phyloP scores from a whole-genome alignment of 2,329 filamentous ascomycete species.

The Leptographium flavum region DNA sequence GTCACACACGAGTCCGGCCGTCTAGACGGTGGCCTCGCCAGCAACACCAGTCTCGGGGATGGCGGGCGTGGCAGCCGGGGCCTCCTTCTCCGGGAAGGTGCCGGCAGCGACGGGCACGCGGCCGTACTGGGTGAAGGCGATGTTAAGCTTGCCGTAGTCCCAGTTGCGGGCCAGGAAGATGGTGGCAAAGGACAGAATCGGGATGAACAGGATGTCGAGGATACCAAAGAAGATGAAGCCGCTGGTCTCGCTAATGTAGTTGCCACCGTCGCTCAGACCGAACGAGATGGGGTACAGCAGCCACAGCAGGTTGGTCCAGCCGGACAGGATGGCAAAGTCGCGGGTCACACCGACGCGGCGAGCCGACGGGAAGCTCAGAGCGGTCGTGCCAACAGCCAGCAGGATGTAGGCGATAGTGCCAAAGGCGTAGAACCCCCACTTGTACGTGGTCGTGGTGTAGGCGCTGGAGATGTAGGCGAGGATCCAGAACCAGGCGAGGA shows the following conservation, averaged over 20 bases:
- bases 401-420: slow-evolving; percentile 32
- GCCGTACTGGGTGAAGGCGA: slow-evolving; percentile 41
- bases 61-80: slow-evolving; percentile 9
- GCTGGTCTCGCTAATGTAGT: slow-evolving; percentile 30
- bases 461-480: slow-evolving; percentile 34
- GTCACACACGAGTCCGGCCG: too few relatives aligned
- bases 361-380: slow-evolving; percentile 24
- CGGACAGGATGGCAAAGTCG: slow-evolving; percentile 30
- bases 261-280: slow-evolving; percentile 37
- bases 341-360: slow-evolving; percentile 25
- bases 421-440: slow-evolving; percentile 43
- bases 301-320: slow-evolving; percentile 37
- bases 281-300: slow-evolving; percentile 40
- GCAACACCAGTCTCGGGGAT: background rate
- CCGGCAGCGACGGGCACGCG: slow-evolving; percentile 27
- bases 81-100: slow-evolving; percentile 31
- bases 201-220: slow-evolving; percentile 34
- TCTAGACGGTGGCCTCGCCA: too few relatives aligned
- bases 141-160: slow-evolving; percentile 36
- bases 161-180: slow-evolving; percentile 29
- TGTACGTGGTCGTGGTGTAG: slow-evolving; percentile 34
- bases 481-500: slow-evolving; percentile 36
- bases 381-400: slow-evolving; percentile 30
- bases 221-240: slow-evolving; percentile 38
- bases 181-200: slow-evolving; percentile 27